Evolutionary conservation across 1,284 basidiomycete species (phyloP).

Genomic region (Fomitopsis palustris): DNA sequence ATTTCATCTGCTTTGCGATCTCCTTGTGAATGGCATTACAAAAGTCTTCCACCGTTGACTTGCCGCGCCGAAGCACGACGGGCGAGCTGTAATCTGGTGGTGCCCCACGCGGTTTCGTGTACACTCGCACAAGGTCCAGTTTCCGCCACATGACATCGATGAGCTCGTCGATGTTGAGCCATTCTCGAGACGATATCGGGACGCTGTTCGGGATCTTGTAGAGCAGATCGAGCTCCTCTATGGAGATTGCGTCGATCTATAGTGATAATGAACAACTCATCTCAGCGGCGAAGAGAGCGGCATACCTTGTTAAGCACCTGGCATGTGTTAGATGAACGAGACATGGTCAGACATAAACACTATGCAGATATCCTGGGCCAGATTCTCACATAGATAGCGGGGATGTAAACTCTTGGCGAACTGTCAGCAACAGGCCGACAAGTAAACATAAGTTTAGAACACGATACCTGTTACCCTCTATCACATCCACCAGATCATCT

Average conservation of each 20-base stretch:
- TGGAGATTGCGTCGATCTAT: slow-evolving; percentile 97
- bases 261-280: slow-evolving; percentile 6
- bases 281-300: not conserved
- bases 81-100: slow-evolving; percentile 85
- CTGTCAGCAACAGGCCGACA: not conserved
- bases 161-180: slow-evolving; percentile 97
- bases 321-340: not conserved
- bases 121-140: slow-evolving; percentile 86
- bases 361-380: not conserved
- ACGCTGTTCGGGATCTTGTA: slow-evolving; percentile 95
- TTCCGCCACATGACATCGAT: slow-evolving; percentile 90
- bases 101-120: slow-evolving; percentile 93
- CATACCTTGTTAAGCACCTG: slow-evolving; percentile 76
- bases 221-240: slow-evolving; percentile 96
- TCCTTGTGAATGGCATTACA: slow-evolving; percentile 90
- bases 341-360: not conserved
- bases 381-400: slow-evolving; percentile 76
- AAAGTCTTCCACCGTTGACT: slow-evolving; percentile 87
- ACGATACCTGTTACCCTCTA: slow-evolving; percentile 83
- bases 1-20: slow-evolving; percentile 92
- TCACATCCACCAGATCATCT: slow-evolving; percentile 97
- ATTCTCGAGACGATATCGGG: slow-evolving; percentile 89
- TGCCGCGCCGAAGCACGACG: slow-evolving; percentile 76
- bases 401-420: slow-evolving; percentile 82
- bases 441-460: not conserved